Evolutionary conservation across 345 rosid species (phyloP), one percentile per base, ranked within the genome.

Genomic region (Laguncularia racemosa): DNA sequence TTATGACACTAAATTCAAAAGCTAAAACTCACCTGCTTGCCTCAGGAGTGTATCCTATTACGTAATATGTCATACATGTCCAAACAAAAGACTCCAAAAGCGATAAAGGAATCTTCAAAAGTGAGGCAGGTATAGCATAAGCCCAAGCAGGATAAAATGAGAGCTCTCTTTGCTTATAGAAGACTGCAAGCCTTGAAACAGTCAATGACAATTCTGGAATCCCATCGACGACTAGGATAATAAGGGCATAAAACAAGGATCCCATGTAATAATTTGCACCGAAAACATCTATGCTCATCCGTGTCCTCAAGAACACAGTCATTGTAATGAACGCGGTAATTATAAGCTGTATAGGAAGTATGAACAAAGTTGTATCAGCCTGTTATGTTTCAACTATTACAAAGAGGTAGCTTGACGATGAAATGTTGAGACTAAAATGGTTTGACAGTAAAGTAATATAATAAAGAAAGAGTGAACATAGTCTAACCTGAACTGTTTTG

Each of bases 41-140:
- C 64, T 87, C 85, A 46, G 96, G 93, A 67, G 81, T 77, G 67
- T 78, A 88, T 49, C 97, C 97, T 18, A 82, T 80, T 57, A 71
- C 87, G 69, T 81, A 87, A 75, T 90, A 90, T 15, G 95, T 78
- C 19, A 87, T 82, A 52, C 73, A 53, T 4, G 86, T 81, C 93
- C 89, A 85, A 20, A 75, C 76, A 4, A 81, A 47, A 44, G 86
- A 63, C 64, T 78, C 80, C 47, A 82, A 11, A 13, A 85, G 55
- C 2, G 86, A 83, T 33, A 82, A 56, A 15, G 93, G 89, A 55
- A 83, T 15, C 59, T 77, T 78, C 26, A 83, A 62, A 14, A 83
- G 18, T 13, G 79, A 52, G 45, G 84, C 70, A 12, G 93, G 89
- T 52, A 85, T 59, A 20, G 78, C 83, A 61, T 77, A 85, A 43